A percentile compares a stretch with the other conserved stretches of the same genome.
Evolutionary conservation across 2,329 filamentous ascomycete genomes (phyloP).

Genomic region (Ilyonectria robusta): DNA sequence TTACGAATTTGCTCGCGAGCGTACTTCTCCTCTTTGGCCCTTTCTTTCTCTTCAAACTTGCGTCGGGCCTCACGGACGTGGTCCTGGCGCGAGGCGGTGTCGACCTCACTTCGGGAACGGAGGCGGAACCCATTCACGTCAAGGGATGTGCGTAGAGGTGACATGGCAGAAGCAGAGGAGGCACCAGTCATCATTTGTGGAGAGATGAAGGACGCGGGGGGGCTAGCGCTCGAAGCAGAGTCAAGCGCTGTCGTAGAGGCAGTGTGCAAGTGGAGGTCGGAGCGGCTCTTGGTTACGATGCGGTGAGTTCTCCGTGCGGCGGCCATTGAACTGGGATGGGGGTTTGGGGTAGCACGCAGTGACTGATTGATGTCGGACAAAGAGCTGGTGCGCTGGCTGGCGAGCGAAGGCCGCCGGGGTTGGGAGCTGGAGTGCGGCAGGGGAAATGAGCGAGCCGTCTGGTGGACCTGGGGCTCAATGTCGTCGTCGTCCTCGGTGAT

Average conservation of each 20-base stretch:
- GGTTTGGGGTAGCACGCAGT: conserved; percentile 45
- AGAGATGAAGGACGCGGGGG: conserved; percentile 47
- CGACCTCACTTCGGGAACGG: conserved; percentile 72
- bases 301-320: conserved; percentile 57
- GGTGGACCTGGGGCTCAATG: conserved; percentile 44
- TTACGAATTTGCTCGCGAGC: conserved; percentile 71
- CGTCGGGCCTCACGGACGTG: conserved; percentile 73
- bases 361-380: conserved; percentile 52
- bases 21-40: conserved; percentile 73
- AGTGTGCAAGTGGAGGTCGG: conserved; percentile 61
- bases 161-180: conserved; percentile 56
- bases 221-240: conserved; percentile 46
- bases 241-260: conserved; percentile 46
- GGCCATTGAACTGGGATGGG: conserved; percentile 46
- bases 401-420: conserved; percentile 51
- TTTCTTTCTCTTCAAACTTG: conserved; percentile 74
- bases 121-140: conserved; percentile 71
- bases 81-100: conserved; percentile 67
- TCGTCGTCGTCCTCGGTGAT: conserved; percentile 69
- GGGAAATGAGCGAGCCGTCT: conserved; percentile 40
- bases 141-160: conserved; percentile 71
- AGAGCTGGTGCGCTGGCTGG: conserved; percentile 53
- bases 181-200: conserved; percentile 44
- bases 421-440: conserved; percentile 36
- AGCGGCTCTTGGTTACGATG: conserved; percentile 57